Evolutionary conservation across 2,329 filamentous ascomycete species (phyloP), one percentile per base, ranked within the genome.

Genomic region (Malbranchea zuffiana): DNA sequence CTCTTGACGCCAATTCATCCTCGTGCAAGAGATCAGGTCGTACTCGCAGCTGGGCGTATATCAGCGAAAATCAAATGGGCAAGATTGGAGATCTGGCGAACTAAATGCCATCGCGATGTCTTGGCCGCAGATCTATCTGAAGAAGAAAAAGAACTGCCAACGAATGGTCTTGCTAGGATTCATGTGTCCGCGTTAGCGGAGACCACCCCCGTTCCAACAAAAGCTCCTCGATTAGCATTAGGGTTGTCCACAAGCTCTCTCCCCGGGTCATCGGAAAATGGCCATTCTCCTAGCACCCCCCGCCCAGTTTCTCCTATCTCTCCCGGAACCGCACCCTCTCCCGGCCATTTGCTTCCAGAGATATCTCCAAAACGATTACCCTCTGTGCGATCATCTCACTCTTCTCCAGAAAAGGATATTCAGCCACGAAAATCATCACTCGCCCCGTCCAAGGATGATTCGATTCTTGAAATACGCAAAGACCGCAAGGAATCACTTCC

Each of bases 61-160:
- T 78, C 87, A 39, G 85, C 85, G 3, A 86, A 88, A 55, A 64
- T 98, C 42, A 93, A 90, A 56, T 95, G 88, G 88, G 78, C 80
- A n/a, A 74, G 88, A 43, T 80, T 92, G 55, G 85, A 94, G 47
- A 90, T 95, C 13, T 95, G 87, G 85, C 82, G 79, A 37, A 74
- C 88, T 50, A 88, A 77, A 52, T 95, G 87, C 47, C 87, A 98
- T 57, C 78, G 80, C 27, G 88, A 95, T 50, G 87, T 96, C 42
- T 65, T 98, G 13, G 68, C 77, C 4, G 72, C 86, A 59, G 90
- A 98, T 54, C 65, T 96, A 6, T 81, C 88, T 37, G 84, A 94
- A 47, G 87, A 94, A 44, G 51, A 37, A n/a, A 39, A 32, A 20
- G 5, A 29, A 8, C 7, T 39, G 10, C 29, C 36, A 11, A 31